These are phyloP conservation scores for Collybiopsis luxurians DNA, from an alignment of 768 basidiomycete species.

Conservation along the genomic window DNA sequence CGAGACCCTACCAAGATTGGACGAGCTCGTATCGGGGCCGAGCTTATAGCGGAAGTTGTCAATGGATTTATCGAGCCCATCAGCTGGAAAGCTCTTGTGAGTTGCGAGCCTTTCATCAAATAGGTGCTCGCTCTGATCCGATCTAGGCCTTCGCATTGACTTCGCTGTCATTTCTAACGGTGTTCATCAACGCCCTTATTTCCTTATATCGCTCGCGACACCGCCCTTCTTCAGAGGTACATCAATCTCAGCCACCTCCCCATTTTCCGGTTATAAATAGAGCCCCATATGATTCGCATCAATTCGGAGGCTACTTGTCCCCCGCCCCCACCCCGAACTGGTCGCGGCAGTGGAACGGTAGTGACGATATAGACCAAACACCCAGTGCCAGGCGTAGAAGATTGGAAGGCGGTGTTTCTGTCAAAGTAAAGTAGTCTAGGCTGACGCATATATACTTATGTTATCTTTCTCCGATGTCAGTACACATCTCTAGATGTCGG, in stretches of 20 bases:
- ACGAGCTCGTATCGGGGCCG: constrained; percentile 86
- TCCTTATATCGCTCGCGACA: constrained; percentile 73
- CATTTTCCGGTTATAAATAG: constrained; percentile 38
- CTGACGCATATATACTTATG: constrained; percentile 9
- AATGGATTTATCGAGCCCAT: constrained; percentile 97
- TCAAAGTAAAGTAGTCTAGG: constrained; percentile 32
- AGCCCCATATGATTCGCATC: constrained; percentile 43
- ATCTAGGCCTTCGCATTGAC: constrained; percentile 69
- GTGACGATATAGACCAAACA: constrained; percentile 20
- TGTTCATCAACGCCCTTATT: constrained; percentile 79
- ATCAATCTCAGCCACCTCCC: constrained; percentile 28
- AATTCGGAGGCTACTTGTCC: constrained; percentile 46
- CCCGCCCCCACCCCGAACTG: constrained; percentile 48
- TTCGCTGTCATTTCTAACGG: constrained; percentile 71
- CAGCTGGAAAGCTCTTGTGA: constrained; percentile 93
- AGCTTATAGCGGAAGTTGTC: constrained; percentile 93
- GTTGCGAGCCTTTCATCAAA: constrained; percentile 23
- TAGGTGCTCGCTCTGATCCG: background rate
- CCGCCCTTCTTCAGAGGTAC: constrained; percentile 37
- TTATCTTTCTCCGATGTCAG: too few species aligned
- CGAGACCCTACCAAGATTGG: constrained; percentile 89
- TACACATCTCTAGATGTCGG: too few species aligned
- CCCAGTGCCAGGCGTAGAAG: constrained; percentile 29
- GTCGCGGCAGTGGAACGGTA: constrained; percentile 36
- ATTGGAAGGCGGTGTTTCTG: constrained; percentile 32